Percentiles rank a stretch among this genome's conserved stretches.
Conservation (phyloP, 179 eudicot species). For the Beta corolliflora region DNA sequence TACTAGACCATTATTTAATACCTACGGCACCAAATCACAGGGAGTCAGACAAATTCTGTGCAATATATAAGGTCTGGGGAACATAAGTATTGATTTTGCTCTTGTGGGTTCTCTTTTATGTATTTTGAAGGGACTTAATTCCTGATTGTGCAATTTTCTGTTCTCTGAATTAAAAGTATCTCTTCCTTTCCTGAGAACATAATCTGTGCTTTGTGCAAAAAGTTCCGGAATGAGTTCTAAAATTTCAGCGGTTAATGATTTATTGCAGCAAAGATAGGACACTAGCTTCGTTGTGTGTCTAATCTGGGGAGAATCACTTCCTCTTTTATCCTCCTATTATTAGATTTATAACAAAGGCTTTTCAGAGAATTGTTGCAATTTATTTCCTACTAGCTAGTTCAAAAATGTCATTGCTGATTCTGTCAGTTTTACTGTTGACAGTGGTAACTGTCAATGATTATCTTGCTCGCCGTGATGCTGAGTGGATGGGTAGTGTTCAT, state of each 20-base stretch:
- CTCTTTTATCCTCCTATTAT: not conserved
- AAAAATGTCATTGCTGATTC: constrained; percentile 10
- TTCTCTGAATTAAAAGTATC: not conserved
- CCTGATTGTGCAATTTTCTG: not conserved
- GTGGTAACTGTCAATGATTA: constrained; percentile 99
- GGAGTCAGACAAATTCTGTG: too few relatives aligned
- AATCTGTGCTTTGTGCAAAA: not conserved
- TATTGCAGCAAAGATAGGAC: not conserved
- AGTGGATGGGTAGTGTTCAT: constrained; percentile 99
- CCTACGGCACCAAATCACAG: too few relatives aligned
- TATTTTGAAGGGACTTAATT: too few relatives aligned
- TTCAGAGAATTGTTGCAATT: not conserved
- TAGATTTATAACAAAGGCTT: not conserved
- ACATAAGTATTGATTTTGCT: too few relatives aligned
- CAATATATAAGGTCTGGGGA: too few relatives aligned
- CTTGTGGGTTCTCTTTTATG: too few relatives aligned
- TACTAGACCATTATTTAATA: too few relatives aligned
- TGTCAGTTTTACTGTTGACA: constrained; percentile 35
- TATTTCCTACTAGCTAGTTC: not conserved
- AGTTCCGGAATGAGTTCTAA: not conserved
- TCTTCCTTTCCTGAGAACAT: not conserved
- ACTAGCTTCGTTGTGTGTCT: not conserved
- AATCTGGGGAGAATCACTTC: not conserved
- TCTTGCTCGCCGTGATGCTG: constrained; percentile 99
- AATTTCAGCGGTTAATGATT: not conserved